These are phyloP conservation scores for Diospyros kaki DNA, from an alignment of 148 eudicot genomes.

Conservation along the genomic window DNA sequence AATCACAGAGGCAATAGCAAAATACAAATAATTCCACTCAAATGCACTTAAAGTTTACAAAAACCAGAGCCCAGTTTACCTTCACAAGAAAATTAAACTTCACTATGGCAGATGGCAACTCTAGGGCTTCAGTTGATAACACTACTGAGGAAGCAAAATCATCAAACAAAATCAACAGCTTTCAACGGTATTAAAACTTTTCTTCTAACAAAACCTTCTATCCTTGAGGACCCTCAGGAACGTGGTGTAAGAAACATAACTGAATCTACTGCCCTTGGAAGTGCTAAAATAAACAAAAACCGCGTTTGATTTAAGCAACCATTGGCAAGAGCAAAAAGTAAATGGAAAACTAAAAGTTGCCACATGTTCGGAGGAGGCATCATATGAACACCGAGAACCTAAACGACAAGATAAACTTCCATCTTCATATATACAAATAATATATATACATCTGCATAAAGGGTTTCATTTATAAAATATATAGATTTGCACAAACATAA, in stretches of 20 bases:
- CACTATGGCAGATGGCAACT: background rate
- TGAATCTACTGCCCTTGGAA: background rate
- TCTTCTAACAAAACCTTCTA: background rate
- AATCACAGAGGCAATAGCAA: background rate
- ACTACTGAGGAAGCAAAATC: background rate
- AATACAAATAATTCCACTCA: background rate
- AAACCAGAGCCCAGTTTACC: background rate
- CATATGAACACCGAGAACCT: background rate
- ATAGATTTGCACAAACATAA: too few relatives aligned
- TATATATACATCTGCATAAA: too few relatives aligned
- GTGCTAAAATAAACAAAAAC: background rate
- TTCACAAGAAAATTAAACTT: background rate
- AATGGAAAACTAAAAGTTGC: too few relatives aligned
- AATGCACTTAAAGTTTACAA: background rate
- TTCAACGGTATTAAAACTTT: background rate
- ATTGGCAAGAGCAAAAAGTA: background rate
- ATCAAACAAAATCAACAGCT: background rate
- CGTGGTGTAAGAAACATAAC: background rate
- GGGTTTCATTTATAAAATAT: too few relatives aligned
- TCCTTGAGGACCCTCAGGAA: background rate
- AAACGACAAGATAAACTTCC: background rate
- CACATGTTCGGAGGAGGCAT: too few relatives aligned
- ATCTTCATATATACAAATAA: background rate
- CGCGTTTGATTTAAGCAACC: background rate
- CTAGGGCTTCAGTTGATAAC: background rate